Conservation (phyloP, 2,329 filamentous ascomycete genomes). For the Alternaria tenuissima region DNA sequence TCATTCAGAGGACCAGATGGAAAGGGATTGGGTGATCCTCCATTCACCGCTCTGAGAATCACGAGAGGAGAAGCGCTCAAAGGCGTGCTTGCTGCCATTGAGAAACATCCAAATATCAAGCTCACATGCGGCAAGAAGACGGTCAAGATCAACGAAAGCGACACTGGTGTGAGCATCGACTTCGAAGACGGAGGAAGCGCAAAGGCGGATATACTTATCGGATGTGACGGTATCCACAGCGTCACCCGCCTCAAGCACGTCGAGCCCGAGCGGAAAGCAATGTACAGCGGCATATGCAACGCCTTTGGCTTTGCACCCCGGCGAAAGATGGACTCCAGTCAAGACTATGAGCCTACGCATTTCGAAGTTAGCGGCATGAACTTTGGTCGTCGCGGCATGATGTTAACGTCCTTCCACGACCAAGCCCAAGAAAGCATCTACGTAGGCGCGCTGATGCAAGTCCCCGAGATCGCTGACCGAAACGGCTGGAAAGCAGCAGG, state of each 20-base stretch:
- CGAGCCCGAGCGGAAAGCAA: constrained; percentile 53
- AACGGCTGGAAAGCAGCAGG: constrained; percentile 58
- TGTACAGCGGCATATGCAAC: constrained; percentile 57
- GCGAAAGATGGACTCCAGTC: constrained; percentile 24
- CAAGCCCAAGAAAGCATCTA: constrained; percentile 50
- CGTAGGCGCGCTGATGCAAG: constrained; percentile 56
- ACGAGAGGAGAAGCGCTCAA: constrained; percentile 56
- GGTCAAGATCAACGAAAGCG: constrained; percentile 52
- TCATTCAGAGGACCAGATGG: constrained; percentile 54
- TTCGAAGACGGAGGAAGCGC: constrained; percentile 57
- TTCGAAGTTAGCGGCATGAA: constrained; percentile 57
- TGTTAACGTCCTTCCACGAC: constrained; percentile 55
- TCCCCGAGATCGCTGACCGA: constrained; percentile 53
- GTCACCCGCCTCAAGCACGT: constrained; percentile 55
- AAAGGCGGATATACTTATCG: constrained; percentile 61
- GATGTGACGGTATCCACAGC: constrained; percentile 64
- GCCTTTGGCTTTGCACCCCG: constrained; percentile 57
- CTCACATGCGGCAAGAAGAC: constrained; percentile 56
- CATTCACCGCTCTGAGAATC: constrained; percentile 56
- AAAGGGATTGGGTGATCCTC: constrained; percentile 54
- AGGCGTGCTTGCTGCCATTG: constrained; percentile 53
- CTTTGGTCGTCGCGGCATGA: constrained; percentile 55
- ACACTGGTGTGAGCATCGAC: constrained; percentile 52
- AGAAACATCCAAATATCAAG: constrained; percentile 52
- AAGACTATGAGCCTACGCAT: constrained; percentile 39